Conservation (phyloP, 2,329 filamentous ascomycete species). For the Exophiala calicioides region DNA sequence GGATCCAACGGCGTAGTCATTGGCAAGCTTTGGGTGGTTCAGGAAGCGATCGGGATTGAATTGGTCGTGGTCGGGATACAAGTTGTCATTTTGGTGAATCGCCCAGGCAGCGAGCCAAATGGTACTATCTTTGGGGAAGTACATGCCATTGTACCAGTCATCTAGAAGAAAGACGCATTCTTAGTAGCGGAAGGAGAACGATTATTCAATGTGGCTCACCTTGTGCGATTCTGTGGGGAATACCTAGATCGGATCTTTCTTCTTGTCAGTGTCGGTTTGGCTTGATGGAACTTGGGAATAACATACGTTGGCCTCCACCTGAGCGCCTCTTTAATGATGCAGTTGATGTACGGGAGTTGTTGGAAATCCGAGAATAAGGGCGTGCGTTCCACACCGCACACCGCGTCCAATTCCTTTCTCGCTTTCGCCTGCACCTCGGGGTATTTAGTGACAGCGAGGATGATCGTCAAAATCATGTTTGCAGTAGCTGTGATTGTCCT, state of each 20-base stretch:
- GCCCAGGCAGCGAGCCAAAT: slow-evolving; percentile 49
- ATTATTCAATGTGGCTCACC: slow-evolving; percentile 32
- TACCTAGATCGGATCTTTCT: slow-evolving; percentile 38
- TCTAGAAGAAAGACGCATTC: slow-evolving; percentile 34
- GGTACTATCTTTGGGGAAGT: slow-evolving; percentile 49
- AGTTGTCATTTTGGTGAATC: slow-evolving; percentile 45
- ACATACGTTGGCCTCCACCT: slow-evolving; percentile 47
- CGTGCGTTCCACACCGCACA: slow-evolving; percentile 37
- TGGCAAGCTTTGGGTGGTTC: slow-evolving; percentile 32
- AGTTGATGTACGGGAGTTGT: slow-evolving; percentile 36
- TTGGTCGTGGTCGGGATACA: slow-evolving; percentile 41
- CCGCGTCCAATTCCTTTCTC: slow-evolving; percentile 45
- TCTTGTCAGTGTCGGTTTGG: too few species aligned
- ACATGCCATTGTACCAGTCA: slow-evolving; percentile 49
- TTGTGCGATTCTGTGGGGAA: slow-evolving; percentile 51
- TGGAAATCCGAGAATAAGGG: slow-evolving; percentile 36
- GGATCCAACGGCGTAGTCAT: slow-evolving; percentile 38
- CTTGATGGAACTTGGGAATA: background rate
- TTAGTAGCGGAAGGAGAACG: background rate
- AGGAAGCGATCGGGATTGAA: slow-evolving; percentile 46
- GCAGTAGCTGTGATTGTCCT: slow-evolving; percentile 45
- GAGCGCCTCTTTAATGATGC: slow-evolving; percentile 36
- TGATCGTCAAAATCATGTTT: slow-evolving; percentile 49
- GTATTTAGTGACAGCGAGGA: slow-evolving; percentile 52
- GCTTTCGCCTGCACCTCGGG: slow-evolving; percentile 47